These are phyloP conservation scores for Ceriops tagal DNA, from an alignment of 345 rosid species.

Conservation along the genomic window DNA sequence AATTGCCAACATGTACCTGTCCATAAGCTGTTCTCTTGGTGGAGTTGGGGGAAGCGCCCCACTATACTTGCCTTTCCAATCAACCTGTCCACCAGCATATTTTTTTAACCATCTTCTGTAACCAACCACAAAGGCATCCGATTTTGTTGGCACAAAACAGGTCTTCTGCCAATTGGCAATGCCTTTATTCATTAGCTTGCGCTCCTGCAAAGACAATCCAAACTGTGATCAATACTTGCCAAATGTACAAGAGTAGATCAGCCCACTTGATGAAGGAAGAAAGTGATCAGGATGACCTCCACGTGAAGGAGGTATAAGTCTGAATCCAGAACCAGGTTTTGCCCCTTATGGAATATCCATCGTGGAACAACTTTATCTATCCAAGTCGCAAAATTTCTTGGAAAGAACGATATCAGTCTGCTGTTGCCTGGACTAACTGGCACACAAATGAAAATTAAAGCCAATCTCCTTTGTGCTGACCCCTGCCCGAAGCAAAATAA, in stretches of 20 bases:
- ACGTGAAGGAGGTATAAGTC: slow-evolving; percentile 82
- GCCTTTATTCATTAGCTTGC: slow-evolving; percentile 62
- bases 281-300: slow-evolving; percentile 46
- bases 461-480: slow-evolving; percentile 30
- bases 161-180: slow-evolving; percentile 75
- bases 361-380: slow-evolving; percentile 70
- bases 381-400: slow-evolving; percentile 63
- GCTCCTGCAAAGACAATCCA: slow-evolving; percentile 48
- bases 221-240: too few species aligned
- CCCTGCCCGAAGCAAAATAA: slow-evolving; percentile 26
- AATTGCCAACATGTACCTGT: slow-evolving; percentile 42
- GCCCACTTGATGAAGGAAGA: neutral
- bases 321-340: slow-evolving; percentile 76
- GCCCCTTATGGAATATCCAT: slow-evolving; percentile 76
- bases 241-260: neutral
- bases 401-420: slow-evolving; percentile 75
- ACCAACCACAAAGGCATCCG: slow-evolving; percentile 68
- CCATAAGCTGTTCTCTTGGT: slow-evolving; percentile 69
- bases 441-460: slow-evolving; percentile 64
- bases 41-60: slow-evolving; percentile 69
- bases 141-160: slow-evolving; percentile 76
- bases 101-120: slow-evolving; percentile 79
- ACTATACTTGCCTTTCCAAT: slow-evolving; percentile 67
- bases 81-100: slow-evolving; percentile 53
- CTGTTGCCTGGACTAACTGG: slow-evolving; percentile 83